These are phyloP conservation scores for Fusarium goolgardi DNA, from an alignment of 2,329 filamentous ascomycete genomes.

Conservation along the genomic window DNA sequence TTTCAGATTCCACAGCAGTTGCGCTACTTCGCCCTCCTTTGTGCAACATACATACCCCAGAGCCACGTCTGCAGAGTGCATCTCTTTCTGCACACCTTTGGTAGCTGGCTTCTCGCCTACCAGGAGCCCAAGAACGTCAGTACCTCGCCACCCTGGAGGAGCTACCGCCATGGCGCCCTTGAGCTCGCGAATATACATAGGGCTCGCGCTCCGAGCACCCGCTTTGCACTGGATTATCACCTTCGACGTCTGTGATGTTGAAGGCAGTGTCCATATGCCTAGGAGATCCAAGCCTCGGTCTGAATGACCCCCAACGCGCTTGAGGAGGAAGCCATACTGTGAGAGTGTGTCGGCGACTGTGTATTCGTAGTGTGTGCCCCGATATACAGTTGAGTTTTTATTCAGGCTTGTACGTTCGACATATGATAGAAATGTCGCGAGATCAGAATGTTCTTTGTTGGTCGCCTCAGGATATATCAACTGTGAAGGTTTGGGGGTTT, in stretches of 20 bases:
- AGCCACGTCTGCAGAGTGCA: slow-evolving; percentile 71
- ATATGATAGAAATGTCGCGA: slow-evolving; percentile 73
- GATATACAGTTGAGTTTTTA: slow-evolving; percentile 68
- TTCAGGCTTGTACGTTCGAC: slow-evolving; percentile 68
- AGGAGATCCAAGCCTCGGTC: slow-evolving; percentile 81
- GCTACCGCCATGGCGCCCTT: slow-evolving; percentile 82
- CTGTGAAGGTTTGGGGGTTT: slow-evolving; percentile 7
- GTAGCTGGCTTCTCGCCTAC: slow-evolving; percentile 78
- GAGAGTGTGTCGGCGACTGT: slow-evolving; percentile 67
- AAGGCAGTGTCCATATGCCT: slow-evolving; percentile 73
- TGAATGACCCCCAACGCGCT: slow-evolving; percentile 71
- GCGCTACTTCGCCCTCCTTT: slow-evolving; percentile 66
- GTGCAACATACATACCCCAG: slow-evolving; percentile 77
- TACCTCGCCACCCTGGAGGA: slow-evolving; percentile 76
- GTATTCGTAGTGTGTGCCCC: slow-evolving; percentile 84
- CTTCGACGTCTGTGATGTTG: slow-evolving; percentile 53
- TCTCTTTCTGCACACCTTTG: slow-evolving; percentile 78
- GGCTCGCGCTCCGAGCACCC: slow-evolving; percentile 62
- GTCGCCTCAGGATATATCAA: slow-evolving; percentile 59
- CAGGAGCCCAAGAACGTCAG: slow-evolving; percentile 75
- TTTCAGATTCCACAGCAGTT: slow-evolving; percentile 78
- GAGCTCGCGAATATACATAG: slow-evolving; percentile 76
- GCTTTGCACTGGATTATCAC: slow-evolving; percentile 78
- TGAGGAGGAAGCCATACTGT: slow-evolving; percentile 71
- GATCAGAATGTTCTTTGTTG: slow-evolving; percentile 68